Conservation (phyloP, 345 rosid species). For the Erodium maritimum region DNA sequence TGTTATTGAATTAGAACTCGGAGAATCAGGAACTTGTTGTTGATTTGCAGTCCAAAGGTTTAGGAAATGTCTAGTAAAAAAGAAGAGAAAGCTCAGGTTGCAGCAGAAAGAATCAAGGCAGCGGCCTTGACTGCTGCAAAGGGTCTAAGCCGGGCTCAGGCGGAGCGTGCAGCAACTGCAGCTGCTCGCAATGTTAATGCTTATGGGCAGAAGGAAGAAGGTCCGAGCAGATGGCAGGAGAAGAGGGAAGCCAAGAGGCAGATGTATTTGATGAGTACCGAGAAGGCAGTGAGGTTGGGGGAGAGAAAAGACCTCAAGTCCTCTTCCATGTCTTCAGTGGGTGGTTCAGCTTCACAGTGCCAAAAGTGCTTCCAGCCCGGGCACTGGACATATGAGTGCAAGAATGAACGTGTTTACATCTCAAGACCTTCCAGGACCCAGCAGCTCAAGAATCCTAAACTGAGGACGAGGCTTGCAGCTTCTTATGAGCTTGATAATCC, state of each 20-base stretch:
- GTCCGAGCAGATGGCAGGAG: slow-evolving; percentile 99
- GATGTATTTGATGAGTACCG: slow-evolving; percentile 98
- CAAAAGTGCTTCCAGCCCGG: slow-evolving; percentile 90
- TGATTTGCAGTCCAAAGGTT: background rate
- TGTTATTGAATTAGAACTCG: too few species aligned
- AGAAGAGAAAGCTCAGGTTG: slow-evolving; percentile 81
- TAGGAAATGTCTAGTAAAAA: slow-evolving; percentile 67
- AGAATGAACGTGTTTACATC: slow-evolving; percentile 84
- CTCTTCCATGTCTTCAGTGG: slow-evolving; percentile 27
- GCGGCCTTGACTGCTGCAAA: slow-evolving; percentile 80
- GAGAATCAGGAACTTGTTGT: too few species aligned
- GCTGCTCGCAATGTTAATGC: slow-evolving; percentile 95
- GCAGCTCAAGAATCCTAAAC: slow-evolving; percentile 82
- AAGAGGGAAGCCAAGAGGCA: slow-evolving; percentile 92
- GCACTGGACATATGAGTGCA: slow-evolving; percentile 95
- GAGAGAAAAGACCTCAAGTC: slow-evolving; percentile 79
- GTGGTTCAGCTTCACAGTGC: slow-evolving; percentile 47
- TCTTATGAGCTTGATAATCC: slow-evolving; percentile 50
- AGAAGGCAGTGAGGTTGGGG: slow-evolving; percentile 79
- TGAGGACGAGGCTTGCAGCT: slow-evolving; percentile 46
- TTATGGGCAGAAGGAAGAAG: slow-evolving; percentile 98
- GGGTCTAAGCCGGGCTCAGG: slow-evolving; percentile 96
- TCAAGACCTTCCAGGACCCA: slow-evolving; percentile 88
- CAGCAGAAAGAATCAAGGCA: slow-evolving; percentile 89
- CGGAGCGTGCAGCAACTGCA: slow-evolving; percentile 87